Conservation (phyloP, 176 grass and related monocot genomes). For the Oryza australiensis region DNA sequence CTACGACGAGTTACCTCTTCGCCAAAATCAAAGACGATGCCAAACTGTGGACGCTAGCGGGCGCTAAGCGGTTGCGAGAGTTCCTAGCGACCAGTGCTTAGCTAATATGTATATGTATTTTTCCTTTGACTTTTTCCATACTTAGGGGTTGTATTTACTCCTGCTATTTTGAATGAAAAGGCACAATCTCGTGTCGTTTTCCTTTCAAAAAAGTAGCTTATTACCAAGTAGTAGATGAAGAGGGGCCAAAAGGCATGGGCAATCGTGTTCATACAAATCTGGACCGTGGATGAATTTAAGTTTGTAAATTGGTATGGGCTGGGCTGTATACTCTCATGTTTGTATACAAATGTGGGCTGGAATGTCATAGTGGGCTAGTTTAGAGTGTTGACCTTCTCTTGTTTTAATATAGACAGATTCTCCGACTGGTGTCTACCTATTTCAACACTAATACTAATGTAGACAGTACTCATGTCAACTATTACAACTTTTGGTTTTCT, state of each 20-base stretch:
- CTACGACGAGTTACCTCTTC: too few relatives aligned
- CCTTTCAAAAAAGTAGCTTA: too few relatives aligned
- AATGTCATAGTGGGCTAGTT: not conserved
- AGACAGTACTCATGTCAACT: not conserved
- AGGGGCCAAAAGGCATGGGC: not conserved
- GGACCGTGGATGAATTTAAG: not conserved
- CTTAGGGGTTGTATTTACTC: too few relatives aligned
- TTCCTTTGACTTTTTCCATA: too few relatives aligned
- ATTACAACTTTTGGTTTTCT: not conserved
- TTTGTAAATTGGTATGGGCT: not conserved
- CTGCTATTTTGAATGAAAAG: too few relatives aligned
- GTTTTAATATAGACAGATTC: not conserved
- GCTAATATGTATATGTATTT: too few relatives aligned
- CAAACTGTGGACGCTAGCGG: too few relatives aligned
- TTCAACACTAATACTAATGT: too few relatives aligned
- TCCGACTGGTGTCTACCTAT: not conserved
- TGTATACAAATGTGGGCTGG: not conserved
- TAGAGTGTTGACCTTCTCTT: not conserved
- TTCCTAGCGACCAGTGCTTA: too few relatives aligned
- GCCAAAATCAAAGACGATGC: too few relatives aligned
- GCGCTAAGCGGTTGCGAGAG: too few relatives aligned
- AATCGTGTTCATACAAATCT: not conserved
- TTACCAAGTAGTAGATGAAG: not conserved
- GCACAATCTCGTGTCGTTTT: too few relatives aligned
- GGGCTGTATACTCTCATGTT: not conserved